Base-by-base conservation (phyloP, 73 alveolate species). In the Tetrahymena malaccensis region DNA sequence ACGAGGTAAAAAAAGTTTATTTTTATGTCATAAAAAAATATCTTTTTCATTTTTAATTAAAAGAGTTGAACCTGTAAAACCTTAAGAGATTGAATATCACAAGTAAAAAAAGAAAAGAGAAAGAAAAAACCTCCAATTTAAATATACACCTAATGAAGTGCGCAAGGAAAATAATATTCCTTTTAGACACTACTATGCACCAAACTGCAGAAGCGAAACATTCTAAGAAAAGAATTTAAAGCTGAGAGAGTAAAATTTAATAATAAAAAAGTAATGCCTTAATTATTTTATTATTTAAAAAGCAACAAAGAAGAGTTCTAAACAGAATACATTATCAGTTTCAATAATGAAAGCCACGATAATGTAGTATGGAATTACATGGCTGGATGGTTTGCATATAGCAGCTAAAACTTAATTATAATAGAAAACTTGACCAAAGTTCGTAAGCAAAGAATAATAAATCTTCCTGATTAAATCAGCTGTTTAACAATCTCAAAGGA, bases 351-450 rank as follows among this genome's bases (percentile, higher is more conserved):
- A 95, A 89, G 94, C 25, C 97, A 95, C 50, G 97, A 95, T 56
- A 95, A 95, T 50, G 55, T 95, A 4, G 85, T 95, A 25, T 95
- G 95, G 97, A 85, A 94, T 89, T 50, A 89, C 37, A 85, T 94
- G 35, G 85, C 93, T 50, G 95, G 95, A 31, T 95, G 97, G 97
- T 95, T 84, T 95, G 97, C 95, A 11, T 95, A 95, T 58, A 50
- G 95, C 43, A 84, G 95, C 0, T 43, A 95, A 35, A 95, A 95
- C 55, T 50, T 43, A 31, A 58, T 95, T 17, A 89, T 95, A 31
- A 43, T 95, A 34, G 95, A 95, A 50, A 85, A 95, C 35, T 84
- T 95, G 38, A 34, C 93, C 33, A 37, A 84, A 33, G 94, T 55
- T 31, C 93, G 95, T 50, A 58, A 85, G 57, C 57, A 95, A 50